Percentiles rank a stretch among this genome's conserved stretches.
These are phyloP conservation scores for Hyaloscypha variabilis DNA, from an alignment of 495 filamentous ascomycete species.

Conservation along the genomic window DNA sequence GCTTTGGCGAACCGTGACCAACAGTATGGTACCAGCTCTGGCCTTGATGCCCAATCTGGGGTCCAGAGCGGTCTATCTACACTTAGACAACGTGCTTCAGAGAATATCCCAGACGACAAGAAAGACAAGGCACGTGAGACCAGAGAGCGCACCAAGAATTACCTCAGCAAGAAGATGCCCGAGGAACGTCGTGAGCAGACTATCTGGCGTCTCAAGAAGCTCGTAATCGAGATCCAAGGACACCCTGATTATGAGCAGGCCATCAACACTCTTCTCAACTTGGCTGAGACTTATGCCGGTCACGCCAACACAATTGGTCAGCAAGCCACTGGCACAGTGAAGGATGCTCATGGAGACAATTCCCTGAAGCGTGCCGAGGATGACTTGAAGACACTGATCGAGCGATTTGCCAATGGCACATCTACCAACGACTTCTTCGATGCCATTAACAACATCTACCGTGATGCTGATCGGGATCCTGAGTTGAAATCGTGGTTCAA, in stretches of 20 bases:
- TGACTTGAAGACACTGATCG: constrained; percentile 83
- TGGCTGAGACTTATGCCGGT: constrained; percentile 85
- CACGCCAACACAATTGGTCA: constrained; percentile 67
- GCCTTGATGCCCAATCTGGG: constrained; percentile 58
- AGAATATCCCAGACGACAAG: constrained; percentile 62
- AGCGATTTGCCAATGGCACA: constrained; percentile 95
- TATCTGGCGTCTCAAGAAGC: constrained; percentile 95
- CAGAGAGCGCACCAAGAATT: constrained; percentile 65
- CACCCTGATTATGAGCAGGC: constrained; percentile 89
- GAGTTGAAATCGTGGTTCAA: constrained; percentile 92
- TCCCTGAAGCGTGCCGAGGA: constrained; percentile 70
- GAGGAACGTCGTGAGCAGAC: constrained; percentile 92
- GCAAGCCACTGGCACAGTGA: constrained; percentile 65
- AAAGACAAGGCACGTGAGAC: constrained; percentile 59
- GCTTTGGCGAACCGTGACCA: constrained; percentile 47
- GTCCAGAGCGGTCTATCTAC: constrained; percentile 49
- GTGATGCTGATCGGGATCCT: constrained; percentile 87
- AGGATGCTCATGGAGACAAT: constrained; percentile 66
- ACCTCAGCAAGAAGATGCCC: constrained; percentile 82
- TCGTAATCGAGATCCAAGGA: constrained; percentile 93
- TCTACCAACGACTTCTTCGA: constrained; percentile 84
- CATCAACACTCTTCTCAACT: constrained; percentile 77
- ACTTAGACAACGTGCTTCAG: constrained; percentile 49
- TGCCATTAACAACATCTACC: constrained; percentile 84
- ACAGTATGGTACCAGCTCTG: constrained; percentile 44